Evolutionary conservation across 2,329 filamentous ascomycete genomes (phyloP).

Genomic region (Pyrenochaeta sp.): DNA sequence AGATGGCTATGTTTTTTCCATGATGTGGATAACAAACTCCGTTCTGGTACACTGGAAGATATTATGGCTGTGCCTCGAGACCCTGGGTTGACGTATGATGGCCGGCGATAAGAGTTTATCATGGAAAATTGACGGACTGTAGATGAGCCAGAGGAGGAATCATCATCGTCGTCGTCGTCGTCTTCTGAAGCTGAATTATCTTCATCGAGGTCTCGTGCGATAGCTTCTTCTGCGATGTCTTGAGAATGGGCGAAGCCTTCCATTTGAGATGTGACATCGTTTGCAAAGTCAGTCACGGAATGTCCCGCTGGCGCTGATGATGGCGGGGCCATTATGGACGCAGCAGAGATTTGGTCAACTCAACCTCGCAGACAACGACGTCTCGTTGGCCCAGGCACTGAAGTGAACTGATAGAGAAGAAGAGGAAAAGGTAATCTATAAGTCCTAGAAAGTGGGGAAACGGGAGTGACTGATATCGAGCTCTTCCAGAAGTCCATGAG

Average conservation of each 20-base stretch:
- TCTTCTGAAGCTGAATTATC: constrained; percentile 63
- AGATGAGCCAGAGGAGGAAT: constrained; percentile 56
- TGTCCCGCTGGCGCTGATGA: constrained; percentile 12
- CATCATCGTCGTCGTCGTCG: constrained; percentile 63
- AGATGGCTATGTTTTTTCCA: constrained; percentile 53
- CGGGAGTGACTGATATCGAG: constrained; percentile 19
- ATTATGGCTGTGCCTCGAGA: constrained; percentile 74
- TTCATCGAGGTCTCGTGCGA: constrained; percentile 49
- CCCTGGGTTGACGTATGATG: constrained; percentile 77
- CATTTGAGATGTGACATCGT: constrained; percentile 40
- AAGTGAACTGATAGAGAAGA: not conserved
- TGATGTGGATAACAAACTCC: constrained; percentile 25
- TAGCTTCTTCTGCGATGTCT: constrained; percentile 49
- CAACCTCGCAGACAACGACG: not conserved
- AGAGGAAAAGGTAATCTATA: constrained; percentile 7
- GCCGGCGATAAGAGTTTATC: constrained; percentile 75
- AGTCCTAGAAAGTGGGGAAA: constrained; percentile 13
- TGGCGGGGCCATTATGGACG: constrained; percentile 27
- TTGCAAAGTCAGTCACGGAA: constrained; percentile 26
- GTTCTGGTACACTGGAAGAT: constrained; percentile 61
- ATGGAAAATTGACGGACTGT: constrained; percentile 60
- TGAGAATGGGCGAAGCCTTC: constrained; percentile 40
- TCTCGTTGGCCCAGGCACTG: not conserved
- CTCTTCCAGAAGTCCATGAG: constrained; percentile 7
- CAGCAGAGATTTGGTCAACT: not conserved